Evolutionary conservation across 2,329 filamentous ascomycete species (phyloP), one percentile per base, ranked within the genome.

Genomic region (Diaporthe longicolla): DNA sequence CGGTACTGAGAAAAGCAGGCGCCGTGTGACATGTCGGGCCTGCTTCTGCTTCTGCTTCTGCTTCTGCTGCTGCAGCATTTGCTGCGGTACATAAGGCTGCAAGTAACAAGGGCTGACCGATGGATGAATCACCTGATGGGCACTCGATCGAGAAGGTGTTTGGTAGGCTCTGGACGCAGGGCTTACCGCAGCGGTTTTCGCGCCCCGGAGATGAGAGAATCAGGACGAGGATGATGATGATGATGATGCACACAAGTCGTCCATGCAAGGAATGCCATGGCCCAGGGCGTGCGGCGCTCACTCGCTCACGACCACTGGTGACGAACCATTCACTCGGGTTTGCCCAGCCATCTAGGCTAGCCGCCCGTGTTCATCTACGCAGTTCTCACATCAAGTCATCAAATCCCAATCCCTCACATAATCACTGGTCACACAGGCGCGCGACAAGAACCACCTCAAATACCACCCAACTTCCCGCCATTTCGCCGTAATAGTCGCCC

Each of bases 1-100:
- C 43, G 37, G 6, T 32, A 50, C 43, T 48, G 40, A 32, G 40
- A 48, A 37, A 50, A 37, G 21, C 19, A 57, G 26, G 29, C 45
- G 45, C 45, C 45, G 29, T 66, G 63, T 66, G 63, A 66, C 63
- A n/a, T 66, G 45, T 52, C 63, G 63, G 37, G 48, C 29, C 32
- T 52, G 37, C 37, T 13, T 40, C 37, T 40, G 35, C 35, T 37
- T 37, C 35, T 37, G 35, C 35, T 37, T 4, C 35, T 37, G 37
- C 37, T 40, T 11, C 37, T 40, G 35, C 35, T 21, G 29, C 55
- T 43, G 29, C 45, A 21, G 63, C 45, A 52, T 40, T 21, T 10
- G 45, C 43, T 66, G 37, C 26, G 61, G 63, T 66, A n/a, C 45
- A 29, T 66, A 66, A 66, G 63, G 63, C 63, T 66, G 63, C 63